Conservation (phyloP, 2,329 filamentous ascomycete species). For the Claviceps pazoutovae region DNA sequence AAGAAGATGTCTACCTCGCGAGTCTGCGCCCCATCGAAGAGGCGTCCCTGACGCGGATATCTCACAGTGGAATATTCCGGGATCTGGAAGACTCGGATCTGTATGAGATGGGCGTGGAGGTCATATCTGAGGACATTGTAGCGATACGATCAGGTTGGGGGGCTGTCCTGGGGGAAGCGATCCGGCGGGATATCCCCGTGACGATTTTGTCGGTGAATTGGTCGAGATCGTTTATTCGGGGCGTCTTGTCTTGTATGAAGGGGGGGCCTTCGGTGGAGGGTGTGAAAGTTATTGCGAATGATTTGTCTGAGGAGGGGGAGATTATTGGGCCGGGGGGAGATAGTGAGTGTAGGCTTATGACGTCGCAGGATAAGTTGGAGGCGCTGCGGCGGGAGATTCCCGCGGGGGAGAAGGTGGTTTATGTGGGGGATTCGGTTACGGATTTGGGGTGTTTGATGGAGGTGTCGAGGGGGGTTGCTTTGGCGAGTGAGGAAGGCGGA, state of each 20-base stretch:
- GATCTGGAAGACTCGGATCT: constrained; percentile 22
- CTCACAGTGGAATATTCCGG: constrained; percentile 29
- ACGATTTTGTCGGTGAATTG: constrained; percentile 38
- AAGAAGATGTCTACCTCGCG: constrained; percentile 30
- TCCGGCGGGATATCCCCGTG: constrained; percentile 21
- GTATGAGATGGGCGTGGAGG: constrained; percentile 23
- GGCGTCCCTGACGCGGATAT: constrained; percentile 30
- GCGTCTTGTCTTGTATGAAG: constrained; percentile 20
- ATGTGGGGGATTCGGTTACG: constrained; percentile 44
- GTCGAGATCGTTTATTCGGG: constrained; percentile 33
- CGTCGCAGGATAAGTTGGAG: constrained; percentile 32
- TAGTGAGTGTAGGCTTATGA: constrained; percentile 16
- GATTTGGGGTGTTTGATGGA: constrained; percentile 39
- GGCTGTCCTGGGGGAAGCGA: constrained; percentile 15
- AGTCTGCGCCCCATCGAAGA: constrained; percentile 30
- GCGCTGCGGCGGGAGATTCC: constrained; percentile 16
- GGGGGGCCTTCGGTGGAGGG: too few species aligned
- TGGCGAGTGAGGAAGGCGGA: constrained; percentile 21
- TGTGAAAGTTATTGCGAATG: constrained; percentile 29
- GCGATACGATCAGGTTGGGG: constrained; percentile 26
- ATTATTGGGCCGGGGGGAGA: constrained; percentile 24
- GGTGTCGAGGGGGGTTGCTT: constrained; percentile 28
- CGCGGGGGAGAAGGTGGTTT: constrained; percentile 22
- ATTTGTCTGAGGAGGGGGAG: constrained; percentile 22
- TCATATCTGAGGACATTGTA: constrained; percentile 20